phyloP scores from a whole-genome alignment of 305 asterid genomes.

The Fraxinus xanthoxyloides region DNA sequence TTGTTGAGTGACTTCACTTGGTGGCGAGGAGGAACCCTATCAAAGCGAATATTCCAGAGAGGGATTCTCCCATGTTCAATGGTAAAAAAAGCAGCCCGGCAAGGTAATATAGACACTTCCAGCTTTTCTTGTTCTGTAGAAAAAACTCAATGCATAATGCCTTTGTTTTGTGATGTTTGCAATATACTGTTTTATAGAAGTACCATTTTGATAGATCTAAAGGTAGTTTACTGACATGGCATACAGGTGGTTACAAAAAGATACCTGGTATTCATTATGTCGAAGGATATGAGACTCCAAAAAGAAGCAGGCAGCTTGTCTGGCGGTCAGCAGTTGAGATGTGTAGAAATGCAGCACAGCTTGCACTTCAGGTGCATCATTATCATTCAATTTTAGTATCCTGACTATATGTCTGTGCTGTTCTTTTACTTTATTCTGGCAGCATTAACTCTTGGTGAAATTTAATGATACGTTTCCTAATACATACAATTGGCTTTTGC shows the following conservation, averaged over 20 bases:
- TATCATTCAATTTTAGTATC: slow-evolving; percentile 7
- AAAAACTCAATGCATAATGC: slow-evolving; percentile 10
- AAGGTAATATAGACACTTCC: slow-evolving; percentile 46
- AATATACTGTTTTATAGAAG: slow-evolving; percentile 12
- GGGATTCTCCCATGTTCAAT: slow-evolving; percentile 58
- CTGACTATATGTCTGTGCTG: not conserved
- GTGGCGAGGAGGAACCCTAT: slow-evolving; percentile 79
- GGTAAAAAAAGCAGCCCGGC: slow-evolving; percentile 65
- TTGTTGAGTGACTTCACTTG: slow-evolving; percentile 55
- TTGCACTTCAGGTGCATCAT: slow-evolving; percentile 84
- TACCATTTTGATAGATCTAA: slow-evolving; percentile 3
- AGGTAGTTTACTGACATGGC: slow-evolving; percentile 27
- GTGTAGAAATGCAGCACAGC: slow-evolving; percentile 71
- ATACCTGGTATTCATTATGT: slow-evolving; percentile 59
- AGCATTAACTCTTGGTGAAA: slow-evolving; percentile 5
- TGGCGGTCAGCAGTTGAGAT: slow-evolving; percentile 96
- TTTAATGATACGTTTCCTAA: slow-evolving; percentile 13
- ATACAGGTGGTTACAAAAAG: slow-evolving; percentile 72
- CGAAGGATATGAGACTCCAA: slow-evolving; percentile 66
- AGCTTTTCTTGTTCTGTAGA: slow-evolving; percentile 20
- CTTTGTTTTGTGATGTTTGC: slow-evolving; percentile 19
- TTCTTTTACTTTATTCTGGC: slow-evolving; percentile 19
- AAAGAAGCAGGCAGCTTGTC: slow-evolving; percentile 66
- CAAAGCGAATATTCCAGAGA: slow-evolving; percentile 59
- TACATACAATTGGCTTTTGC: slow-evolving; percentile 25